Evolutionary conservation across 2,329 filamentous ascomycete genomes (phyloP).

Genomic region (Alternaria sp.): DNA sequence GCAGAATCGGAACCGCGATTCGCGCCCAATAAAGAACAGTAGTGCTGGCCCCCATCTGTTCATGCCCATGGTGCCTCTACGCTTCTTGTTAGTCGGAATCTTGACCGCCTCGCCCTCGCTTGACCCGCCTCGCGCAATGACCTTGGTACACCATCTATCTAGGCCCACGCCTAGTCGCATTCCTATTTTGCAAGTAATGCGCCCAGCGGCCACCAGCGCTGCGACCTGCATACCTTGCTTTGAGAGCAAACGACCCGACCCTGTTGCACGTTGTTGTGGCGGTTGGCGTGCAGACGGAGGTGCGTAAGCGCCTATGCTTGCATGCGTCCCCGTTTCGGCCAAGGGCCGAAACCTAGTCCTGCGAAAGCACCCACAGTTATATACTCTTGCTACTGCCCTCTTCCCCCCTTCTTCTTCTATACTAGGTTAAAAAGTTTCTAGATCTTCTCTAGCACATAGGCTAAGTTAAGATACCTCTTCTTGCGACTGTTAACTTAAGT

Average conservation of each 20-base stretch:
- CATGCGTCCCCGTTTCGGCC: too few relatives aligned
- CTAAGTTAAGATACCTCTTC: too few relatives aligned
- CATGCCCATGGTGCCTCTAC: too few relatives aligned
- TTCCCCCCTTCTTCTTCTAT: too few relatives aligned
- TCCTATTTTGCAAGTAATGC: not conserved
- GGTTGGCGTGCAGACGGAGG: not conserved
- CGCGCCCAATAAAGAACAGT: not conserved
- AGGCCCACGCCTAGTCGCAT: not conserved
- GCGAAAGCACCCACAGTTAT: not conserved
- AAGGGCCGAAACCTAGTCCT: not conserved
- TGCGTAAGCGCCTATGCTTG: conserved; percentile 14
- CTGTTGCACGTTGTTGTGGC: conserved; percentile 16
- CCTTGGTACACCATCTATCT: not conserved
- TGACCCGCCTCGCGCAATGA: conserved; percentile 1
- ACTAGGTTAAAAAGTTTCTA: too few relatives aligned
- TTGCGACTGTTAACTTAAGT: too few relatives aligned
- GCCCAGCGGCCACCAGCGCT: not conserved
- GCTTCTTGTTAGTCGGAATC: not conserved
- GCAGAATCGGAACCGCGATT: not conserved
- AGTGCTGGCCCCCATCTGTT: not conserved
- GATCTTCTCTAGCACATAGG: too few relatives aligned
- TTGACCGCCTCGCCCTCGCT: conserved; percentile 4
- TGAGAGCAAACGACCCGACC: not conserved
- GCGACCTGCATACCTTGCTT: not conserved
- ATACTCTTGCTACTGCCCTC: too few relatives aligned